A percentile compares a stretch with the other conserved stretches of the same genome.
Conservation (phyloP, 345 rosid genomes). For the Citrus glauca region DNA sequence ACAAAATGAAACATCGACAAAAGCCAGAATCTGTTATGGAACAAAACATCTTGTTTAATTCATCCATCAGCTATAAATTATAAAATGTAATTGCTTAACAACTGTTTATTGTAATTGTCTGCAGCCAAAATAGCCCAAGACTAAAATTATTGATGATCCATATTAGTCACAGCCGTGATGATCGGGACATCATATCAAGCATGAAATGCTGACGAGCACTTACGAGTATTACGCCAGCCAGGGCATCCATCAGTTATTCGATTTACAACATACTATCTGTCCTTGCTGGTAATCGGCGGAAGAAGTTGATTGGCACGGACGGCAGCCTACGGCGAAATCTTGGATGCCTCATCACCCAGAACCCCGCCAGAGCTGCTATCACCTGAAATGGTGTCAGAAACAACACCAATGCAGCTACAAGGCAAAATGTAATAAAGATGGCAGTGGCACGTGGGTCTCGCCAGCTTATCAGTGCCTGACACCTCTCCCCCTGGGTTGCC, state of each 20-base stretch:
- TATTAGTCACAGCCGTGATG: background rate
- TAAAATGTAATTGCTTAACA: background rate
- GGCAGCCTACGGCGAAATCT: slow-evolving; percentile 86
- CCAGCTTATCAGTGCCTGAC: slow-evolving; percentile 91
- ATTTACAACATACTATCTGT: slow-evolving; percentile 84
- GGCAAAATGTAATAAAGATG: slow-evolving; percentile 66
- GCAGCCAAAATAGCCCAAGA: background rate
- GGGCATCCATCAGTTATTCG: background rate
- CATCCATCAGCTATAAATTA: background rate
- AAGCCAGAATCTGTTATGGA: background rate
- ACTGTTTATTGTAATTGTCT: background rate
- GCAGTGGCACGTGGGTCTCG: slow-evolving; percentile 93
- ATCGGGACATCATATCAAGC: background rate
- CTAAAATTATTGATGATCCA: background rate
- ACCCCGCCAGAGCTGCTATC: slow-evolving; percentile 72
- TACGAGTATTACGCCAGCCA: background rate
- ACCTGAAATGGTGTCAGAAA: slow-evolving; percentile 92
- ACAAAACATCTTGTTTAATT: background rate
- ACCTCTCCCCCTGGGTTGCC: slow-evolving; percentile 92
- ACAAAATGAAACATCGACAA: too few relatives aligned
- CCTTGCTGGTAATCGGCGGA: slow-evolving; percentile 88
- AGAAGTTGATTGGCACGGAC: slow-evolving; percentile 85
- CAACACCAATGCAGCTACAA: slow-evolving; percentile 75
- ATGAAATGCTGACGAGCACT: background rate
- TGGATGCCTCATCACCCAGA: slow-evolving; percentile 83